phyloP scores from a whole-genome alignment of 2,329 filamentous ascomycete genomes.

The Aspergillus candidus region DNA sequence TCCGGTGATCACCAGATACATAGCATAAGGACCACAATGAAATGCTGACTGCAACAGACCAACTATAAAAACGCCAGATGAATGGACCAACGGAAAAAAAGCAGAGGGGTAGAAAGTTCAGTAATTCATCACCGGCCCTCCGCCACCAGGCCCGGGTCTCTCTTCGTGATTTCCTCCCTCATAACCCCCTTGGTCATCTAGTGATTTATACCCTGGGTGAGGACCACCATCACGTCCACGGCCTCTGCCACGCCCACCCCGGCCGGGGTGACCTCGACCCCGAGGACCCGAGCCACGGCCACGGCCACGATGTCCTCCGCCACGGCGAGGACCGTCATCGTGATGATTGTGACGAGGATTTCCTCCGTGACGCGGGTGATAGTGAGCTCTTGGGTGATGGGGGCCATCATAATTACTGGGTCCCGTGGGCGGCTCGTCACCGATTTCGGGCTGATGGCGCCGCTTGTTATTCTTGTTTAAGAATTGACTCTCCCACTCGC shows the following conservation, averaged over 20 bases:
- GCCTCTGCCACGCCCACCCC: conserved; percentile 42
- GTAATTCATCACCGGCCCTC: conserved; percentile 37
- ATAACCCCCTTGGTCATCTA: conserved; percentile 52
- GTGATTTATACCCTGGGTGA: conserved; percentile 55
- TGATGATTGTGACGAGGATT: conserved; percentile 31
- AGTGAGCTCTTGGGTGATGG: conserved; percentile 17
- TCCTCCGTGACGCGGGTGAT: conserved; percentile 26
- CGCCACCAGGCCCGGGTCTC: conserved; percentile 21
- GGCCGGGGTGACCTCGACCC: conserved; percentile 29
- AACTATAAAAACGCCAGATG: neutral
- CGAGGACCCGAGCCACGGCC: conserved; percentile 36
- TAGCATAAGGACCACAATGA: no score
- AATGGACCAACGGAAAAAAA: neutral
- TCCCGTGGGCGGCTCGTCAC: conserved; percentile 41
- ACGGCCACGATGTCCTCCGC: conserved; percentile 27
- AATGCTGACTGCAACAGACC: no score
- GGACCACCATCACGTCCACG: conserved; percentile 48
- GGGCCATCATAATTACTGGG: conserved; percentile 22
- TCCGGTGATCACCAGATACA: no score
- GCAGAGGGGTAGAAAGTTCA: conserved; percentile 8
- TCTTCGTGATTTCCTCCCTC: conserved; percentile 19
- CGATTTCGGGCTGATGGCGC: conserved; percentile 51
- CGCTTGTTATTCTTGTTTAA: conserved; percentile 56
- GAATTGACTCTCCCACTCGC: conserved; percentile 58
- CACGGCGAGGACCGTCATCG: conserved; percentile 39